Evolutionary conservation across 1,284 basidiomycete genomes (phyloP).

Genomic region (Farysia itapuensis): DNA sequence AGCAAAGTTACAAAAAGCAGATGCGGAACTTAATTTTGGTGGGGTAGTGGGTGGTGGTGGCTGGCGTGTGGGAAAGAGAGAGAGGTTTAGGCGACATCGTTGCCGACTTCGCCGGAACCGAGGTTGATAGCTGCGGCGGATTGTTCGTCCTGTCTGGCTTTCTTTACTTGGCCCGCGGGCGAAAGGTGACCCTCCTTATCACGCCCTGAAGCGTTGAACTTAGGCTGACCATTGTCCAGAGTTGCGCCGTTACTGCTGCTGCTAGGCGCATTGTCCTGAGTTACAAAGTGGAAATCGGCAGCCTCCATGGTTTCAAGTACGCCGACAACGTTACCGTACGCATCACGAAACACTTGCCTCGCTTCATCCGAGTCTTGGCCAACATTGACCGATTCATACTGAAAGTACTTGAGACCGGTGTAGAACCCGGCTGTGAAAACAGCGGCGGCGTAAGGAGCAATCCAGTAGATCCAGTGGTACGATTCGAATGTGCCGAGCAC

Average conservation of each 20-base stretch:
- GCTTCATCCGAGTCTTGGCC: conserved; percentile 44
- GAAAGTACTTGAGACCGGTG: conserved; percentile 23
- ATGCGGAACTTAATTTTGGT: too few relatives aligned
- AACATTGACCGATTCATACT: conserved; percentile 41
- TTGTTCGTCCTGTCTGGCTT: conserved; percentile 12
- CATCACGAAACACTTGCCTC: conserved; percentile 34
- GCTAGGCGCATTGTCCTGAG: too few relatives aligned
- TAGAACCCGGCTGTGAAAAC: conserved; percentile 40
- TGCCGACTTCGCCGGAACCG: conserved; percentile 6
- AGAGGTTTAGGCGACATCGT: conserved; percentile 9
- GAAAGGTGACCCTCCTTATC: conserved; percentile 7
- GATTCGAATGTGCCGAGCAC: conserved; percentile 24
- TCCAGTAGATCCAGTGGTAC: conserved; percentile 45
- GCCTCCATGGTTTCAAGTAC: conserved; percentile 34
- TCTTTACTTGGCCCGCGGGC: conserved; percentile 12
- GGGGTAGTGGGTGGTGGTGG: too few relatives aligned
- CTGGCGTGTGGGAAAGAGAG: neutral
- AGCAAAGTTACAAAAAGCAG: too few relatives aligned
- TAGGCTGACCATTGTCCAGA: too few relatives aligned
- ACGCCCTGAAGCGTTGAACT: too few relatives aligned
- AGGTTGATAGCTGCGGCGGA: conserved; percentile 16
- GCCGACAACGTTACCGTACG: conserved; percentile 33
- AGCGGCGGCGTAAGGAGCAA: conserved; percentile 36
- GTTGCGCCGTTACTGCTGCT: too few relatives aligned
- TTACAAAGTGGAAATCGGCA: conserved; percentile 14